Conservation (phyloP, 305 asterid species). For the Plantago coronopus region DNA sequence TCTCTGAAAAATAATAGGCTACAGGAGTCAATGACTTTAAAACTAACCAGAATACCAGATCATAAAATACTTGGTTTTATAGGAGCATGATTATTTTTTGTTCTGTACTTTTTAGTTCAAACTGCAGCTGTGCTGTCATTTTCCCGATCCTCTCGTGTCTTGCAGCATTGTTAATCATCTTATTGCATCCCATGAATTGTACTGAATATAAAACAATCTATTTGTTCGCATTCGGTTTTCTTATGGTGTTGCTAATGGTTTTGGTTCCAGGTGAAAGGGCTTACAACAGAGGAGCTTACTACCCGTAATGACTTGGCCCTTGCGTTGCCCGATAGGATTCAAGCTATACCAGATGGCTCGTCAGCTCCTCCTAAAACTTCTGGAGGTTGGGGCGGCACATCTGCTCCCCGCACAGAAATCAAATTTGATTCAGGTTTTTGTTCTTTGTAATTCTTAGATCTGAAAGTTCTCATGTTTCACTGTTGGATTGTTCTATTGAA, state of each 20-base stretch:
- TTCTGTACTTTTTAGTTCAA: too few species aligned
- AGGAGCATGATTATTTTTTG: too few species aligned
- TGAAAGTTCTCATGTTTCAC: slow-evolving; percentile 4
- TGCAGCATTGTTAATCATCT: slow-evolving; percentile 3
- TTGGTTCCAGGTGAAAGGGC: slow-evolving; percentile 66
- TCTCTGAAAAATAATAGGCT: too few species aligned
- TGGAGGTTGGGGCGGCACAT: slow-evolving; percentile 78
- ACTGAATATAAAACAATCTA: not conserved
- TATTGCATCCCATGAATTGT: slow-evolving; percentile 7
- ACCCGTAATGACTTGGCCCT: slow-evolving; percentile 81
- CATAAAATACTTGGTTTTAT: too few species aligned
- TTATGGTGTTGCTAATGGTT: slow-evolving; percentile 13
- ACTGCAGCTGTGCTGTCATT: too few species aligned
- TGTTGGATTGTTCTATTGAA: slow-evolving; percentile 7
- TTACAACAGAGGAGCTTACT: slow-evolving; percentile 70
- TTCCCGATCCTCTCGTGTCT: slow-evolving; percentile 7
- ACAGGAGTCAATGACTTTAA: too few species aligned
- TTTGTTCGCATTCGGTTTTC: slow-evolving; percentile 5
- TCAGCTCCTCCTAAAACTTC: slow-evolving; percentile 70
- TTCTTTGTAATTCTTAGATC: slow-evolving; percentile 12
- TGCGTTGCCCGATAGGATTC: slow-evolving; percentile 81
- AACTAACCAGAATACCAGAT: too few species aligned
- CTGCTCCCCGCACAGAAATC: slow-evolving; percentile 82
- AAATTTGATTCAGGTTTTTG: slow-evolving; percentile 75
- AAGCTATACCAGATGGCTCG: slow-evolving; percentile 86